Conservation (phyloP, 129 eudicot genomes). For the Apium graveolens region DNA sequence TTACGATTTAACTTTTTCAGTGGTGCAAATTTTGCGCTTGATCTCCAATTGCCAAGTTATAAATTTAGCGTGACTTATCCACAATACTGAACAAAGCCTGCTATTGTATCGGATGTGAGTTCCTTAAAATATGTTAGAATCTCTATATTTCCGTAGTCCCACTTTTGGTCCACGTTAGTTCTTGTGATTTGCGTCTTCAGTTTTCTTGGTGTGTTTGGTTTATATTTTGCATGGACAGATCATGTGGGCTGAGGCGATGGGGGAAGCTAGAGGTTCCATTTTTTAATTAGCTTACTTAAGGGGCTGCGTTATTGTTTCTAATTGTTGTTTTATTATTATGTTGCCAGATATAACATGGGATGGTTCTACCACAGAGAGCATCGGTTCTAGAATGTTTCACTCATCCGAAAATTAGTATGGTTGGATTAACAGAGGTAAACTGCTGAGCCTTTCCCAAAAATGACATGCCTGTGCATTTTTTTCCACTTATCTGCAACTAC, state of each 20-base stretch:
- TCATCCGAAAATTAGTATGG: constrained; percentile 98
- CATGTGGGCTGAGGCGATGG: constrained; percentile 97
- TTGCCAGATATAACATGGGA: no score
- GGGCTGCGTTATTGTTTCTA: no score
- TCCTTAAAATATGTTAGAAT: constrained; percentile 6
- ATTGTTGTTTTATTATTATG: no score
- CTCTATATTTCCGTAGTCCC: not conserved
- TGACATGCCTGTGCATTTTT: not conserved
- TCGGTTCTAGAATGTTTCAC: no score
- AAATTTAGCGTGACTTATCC: constrained; percentile 94
- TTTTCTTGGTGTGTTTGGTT: constrained; percentile 16
- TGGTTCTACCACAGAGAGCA: no score
- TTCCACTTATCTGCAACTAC: not conserved
- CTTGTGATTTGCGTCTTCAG: not conserved
- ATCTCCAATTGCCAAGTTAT: no score
- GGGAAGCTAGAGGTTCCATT: constrained; percentile 93
- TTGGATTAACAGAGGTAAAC: constrained; percentile 84
- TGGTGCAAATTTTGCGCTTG: no score
- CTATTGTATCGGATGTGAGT: constrained; percentile 96
- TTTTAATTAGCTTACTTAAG: no score
- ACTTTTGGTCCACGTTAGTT: not conserved
- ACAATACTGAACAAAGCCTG: constrained; percentile 70
- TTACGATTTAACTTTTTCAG: no score
- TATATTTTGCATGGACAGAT: constrained; percentile 67
- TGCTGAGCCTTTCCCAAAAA: not conserved